Percentiles rank a stretch among this genome's conserved stretches.
These are phyloP conservation scores for Cucumis variabilis DNA, from an alignment of 331 rosid species.

Conservation along the genomic window DNA sequence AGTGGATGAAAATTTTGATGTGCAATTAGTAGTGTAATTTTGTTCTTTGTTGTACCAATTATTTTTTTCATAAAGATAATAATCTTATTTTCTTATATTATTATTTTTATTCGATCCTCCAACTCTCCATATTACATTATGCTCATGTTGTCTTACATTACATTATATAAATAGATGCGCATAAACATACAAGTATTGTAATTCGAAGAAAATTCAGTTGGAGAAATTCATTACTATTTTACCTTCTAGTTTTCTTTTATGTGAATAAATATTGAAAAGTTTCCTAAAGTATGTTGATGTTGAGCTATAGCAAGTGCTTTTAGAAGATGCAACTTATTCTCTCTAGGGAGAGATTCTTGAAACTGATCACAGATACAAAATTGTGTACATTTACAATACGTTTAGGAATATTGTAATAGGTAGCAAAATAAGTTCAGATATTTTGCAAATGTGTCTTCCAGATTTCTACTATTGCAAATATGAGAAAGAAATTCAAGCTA, in stretches of 20 bases:
- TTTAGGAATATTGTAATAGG: too few relatives aligned
- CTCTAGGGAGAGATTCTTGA: too few relatives aligned
- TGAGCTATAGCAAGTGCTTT: too few relatives aligned
- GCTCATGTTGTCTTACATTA: not conserved
- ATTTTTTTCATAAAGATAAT: conserved; percentile 16
- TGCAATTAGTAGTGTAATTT: not conserved
- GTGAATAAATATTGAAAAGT: not conserved
- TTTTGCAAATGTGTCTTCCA: too few relatives aligned
- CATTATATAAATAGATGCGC: not conserved
- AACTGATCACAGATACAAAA: too few relatives aligned
- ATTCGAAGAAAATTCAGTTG: not conserved
- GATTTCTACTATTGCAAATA: too few relatives aligned
- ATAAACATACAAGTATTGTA: not conserved
- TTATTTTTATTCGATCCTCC: not conserved
- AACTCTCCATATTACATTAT: too few relatives aligned
- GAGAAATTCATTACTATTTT: not conserved
- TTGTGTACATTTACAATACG: too few relatives aligned
- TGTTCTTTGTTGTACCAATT: not conserved
- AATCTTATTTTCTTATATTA: conserved; percentile 5
- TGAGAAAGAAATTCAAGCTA: too few relatives aligned
- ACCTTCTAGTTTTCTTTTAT: not conserved
- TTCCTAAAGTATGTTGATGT: too few relatives aligned
- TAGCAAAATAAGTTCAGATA: too few relatives aligned
- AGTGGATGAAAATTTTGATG: not conserved
- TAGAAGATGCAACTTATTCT: too few relatives aligned